phyloP scores from a whole-genome alignment of 352 stramenopile species.

The Saprolegnia parasitica region DNA sequence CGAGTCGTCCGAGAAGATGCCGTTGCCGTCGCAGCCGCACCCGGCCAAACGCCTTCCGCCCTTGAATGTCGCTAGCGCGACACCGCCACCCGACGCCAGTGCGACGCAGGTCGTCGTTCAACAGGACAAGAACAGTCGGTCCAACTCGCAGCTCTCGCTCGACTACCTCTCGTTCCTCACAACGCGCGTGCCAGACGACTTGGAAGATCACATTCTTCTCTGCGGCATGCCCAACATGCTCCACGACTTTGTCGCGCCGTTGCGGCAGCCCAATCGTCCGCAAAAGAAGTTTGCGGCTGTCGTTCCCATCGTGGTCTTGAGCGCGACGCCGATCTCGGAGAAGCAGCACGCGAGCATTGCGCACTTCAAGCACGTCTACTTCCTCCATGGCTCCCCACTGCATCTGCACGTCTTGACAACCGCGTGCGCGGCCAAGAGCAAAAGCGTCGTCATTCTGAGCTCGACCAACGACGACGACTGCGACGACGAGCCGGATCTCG shows the following conservation, averaged over 20 bases:
- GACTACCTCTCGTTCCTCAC: constrained; percentile 7
- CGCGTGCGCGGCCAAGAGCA: constrained; percentile 49
- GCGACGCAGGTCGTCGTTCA: too few relatives aligned
- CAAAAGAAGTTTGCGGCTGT: constrained; percentile 16
- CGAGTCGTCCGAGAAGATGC: too few relatives aligned
- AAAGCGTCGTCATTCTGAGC: constrained; percentile 68
- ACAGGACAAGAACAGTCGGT: not conserved
- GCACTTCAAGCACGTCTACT: constrained; percentile 39
- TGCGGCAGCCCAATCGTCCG: constrained; percentile 34
- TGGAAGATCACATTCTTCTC: constrained; percentile 51
- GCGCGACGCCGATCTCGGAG: constrained; percentile 5
- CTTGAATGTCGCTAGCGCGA: too few relatives aligned
- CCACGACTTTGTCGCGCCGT: constrained; percentile 45
- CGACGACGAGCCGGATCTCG: constrained; percentile 36
- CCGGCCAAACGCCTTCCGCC: too few relatives aligned
- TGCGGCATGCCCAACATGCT: constrained; percentile 62
- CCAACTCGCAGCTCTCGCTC: constrained; percentile 1
- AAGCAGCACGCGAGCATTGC: constrained; percentile 28
- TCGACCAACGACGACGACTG: constrained; percentile 29
- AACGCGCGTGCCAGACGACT: constrained; percentile 28
- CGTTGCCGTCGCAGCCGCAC: too few relatives aligned
- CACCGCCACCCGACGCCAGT: too few relatives aligned
- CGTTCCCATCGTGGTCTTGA: constrained; percentile 31
- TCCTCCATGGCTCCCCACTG: constrained; percentile 59
- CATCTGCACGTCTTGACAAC: constrained; percentile 52